A percentile compares a stretch with the other conserved stretches of the same genome.
phyloP scores from a whole-genome alignment of 2,329 filamentous ascomycete genomes.

The Neonectria ditissima region DNA sequence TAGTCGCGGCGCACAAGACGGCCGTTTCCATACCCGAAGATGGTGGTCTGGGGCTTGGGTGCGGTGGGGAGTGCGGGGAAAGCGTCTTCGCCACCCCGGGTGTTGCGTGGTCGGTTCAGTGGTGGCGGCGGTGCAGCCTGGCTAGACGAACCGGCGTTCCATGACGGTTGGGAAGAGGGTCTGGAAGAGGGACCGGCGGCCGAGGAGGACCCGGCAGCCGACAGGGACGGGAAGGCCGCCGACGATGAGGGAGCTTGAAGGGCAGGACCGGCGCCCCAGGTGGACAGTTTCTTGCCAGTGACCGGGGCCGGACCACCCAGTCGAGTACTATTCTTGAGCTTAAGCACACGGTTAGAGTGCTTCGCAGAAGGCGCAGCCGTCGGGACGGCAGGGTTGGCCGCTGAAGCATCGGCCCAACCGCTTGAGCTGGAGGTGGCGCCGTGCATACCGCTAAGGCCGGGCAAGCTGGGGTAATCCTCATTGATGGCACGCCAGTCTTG shows the following conservation, averaged over 20 bases:
- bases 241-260: slow-evolving; percentile 44
- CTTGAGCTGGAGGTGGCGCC: slow-evolving; percentile 68
- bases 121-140: slow-evolving; percentile 46
- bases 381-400: slow-evolving; percentile 63
- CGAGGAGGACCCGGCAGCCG: slow-evolving; percentile 45
- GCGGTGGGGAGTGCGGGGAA: slow-evolving; percentile 88
- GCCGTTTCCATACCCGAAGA: slow-evolving; percentile 70
- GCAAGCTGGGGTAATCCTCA: slow-evolving; percentile 92
- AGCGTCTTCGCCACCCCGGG: slow-evolving; percentile 63
- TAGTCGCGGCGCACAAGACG: slow-evolving; percentile 66
- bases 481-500: slow-evolving; percentile 96
- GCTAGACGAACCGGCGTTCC: slow-evolving; percentile 41
- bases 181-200: slow-evolving; percentile 38
- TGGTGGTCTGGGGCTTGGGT: slow-evolving; percentile 73
- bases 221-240: slow-evolving; percentile 59
- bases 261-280: slow-evolving; percentile 39
- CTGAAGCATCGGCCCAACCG: slow-evolving; percentile 71
- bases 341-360: slow-evolving; percentile 67
- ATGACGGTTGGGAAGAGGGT: slow-evolving; percentile 47
- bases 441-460: slow-evolving; percentile 77
- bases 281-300: slow-evolving; percentile 33
- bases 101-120: slow-evolving; percentile 30
- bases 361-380: slow-evolving; percentile 57
- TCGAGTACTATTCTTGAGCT: slow-evolving; percentile 69
- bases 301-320: slow-evolving; percentile 52